A percentile compares a stretch with the other conserved stretches of the same genome.
phyloP scores from a whole-genome alignment of 177 flowering plant species.

The Tripterygium wilfordii region DNA sequence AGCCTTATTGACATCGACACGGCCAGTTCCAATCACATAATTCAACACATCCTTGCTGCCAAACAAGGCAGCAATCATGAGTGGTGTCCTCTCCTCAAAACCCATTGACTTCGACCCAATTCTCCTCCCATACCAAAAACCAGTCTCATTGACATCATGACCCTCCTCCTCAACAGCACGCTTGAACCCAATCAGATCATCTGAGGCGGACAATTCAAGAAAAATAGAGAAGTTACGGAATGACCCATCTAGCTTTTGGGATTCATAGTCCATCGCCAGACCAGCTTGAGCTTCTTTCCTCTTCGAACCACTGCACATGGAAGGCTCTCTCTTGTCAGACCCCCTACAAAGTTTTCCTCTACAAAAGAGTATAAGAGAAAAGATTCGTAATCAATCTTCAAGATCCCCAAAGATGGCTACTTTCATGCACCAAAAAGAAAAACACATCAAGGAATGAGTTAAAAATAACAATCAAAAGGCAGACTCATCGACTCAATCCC shows the following conservation, averaged over 20 bases:
- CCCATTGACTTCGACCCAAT: slow-evolving; percentile 49
- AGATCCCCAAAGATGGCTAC: background rate
- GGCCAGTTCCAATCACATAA: slow-evolving; percentile 32
- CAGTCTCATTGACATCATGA: slow-evolving; percentile 29
- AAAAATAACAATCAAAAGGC: too few species aligned
- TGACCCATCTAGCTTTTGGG: slow-evolving; percentile 6
- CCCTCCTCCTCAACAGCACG: slow-evolving; percentile 36
- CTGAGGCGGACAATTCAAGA: slow-evolving; percentile 49
- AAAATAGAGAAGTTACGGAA: slow-evolving; percentile 17
- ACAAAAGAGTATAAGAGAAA: slow-evolving; percentile 4
- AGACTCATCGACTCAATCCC: too few species aligned
- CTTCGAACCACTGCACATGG: slow-evolving; percentile 25
- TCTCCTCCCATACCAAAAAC: slow-evolving; percentile 53
- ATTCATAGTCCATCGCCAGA: slow-evolving; percentile 21
- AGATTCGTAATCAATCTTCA: background rate
- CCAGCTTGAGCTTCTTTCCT: slow-evolving; percentile 16
- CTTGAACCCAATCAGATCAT: slow-evolving; percentile 40
- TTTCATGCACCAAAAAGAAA: background rate
- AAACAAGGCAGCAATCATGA: slow-evolving; percentile 54
- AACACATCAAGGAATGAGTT: background rate
- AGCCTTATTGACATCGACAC: slow-evolving; percentile 42
- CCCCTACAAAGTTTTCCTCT: slow-evolving; percentile 1
- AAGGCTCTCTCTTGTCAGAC: background rate
- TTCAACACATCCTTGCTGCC: slow-evolving; percentile 40
- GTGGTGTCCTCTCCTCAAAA: slow-evolving; percentile 51